Evolutionary conservation across 2,329 filamentous ascomycete species (phyloP), one percentile per base, ranked within the genome.

Genomic region (Lasiodiplodia citricola): DNA sequence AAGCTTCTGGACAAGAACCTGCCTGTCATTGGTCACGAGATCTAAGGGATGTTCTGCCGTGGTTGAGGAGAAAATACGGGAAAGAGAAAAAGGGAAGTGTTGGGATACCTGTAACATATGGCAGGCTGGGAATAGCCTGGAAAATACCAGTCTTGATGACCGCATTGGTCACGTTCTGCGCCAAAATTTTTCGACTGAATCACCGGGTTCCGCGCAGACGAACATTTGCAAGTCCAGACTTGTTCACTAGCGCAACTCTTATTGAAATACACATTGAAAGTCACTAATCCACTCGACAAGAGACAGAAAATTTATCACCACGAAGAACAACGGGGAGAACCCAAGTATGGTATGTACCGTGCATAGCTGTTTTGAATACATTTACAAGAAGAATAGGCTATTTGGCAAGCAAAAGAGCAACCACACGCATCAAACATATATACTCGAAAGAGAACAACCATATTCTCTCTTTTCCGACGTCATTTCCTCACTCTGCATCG

Each of bases 1-100:
- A 91, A 93, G 80, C 83, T 95, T n/a, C 56, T 63, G 31, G 50
- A 63, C 16, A 68, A 35, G 57, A 58, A 62, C 35, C 21, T 68
- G 47, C 66, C 66, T 35, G 66, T 68, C 25, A 50, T 50, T 14
- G 66, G 66, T 23, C 63, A 56, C 16, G 7, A 47, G 0, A 56
- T 66, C 18, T 66, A 37, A 56, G n/a, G 5, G 11, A n/a, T 1
- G 2, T n/a, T 6, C 38, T 28, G 11, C 14, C 23, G 13, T 18
- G n/a, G 51, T 47, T 47, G n/a, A 21, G 44, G 18, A 5, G n/a
- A 7, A 6, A 4, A 47, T 47, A n/a, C 3, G 6, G 23, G 44
- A 31, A 31, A 25, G 3, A 23, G 28, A 47, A n/a, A n/a, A 54
- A 41, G 14, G 18, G 31, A 56, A 44, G 11, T 44, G 41, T 21